Conservation (phyloP, 148 eudicot species). For the Camellia sinensis region DNA sequence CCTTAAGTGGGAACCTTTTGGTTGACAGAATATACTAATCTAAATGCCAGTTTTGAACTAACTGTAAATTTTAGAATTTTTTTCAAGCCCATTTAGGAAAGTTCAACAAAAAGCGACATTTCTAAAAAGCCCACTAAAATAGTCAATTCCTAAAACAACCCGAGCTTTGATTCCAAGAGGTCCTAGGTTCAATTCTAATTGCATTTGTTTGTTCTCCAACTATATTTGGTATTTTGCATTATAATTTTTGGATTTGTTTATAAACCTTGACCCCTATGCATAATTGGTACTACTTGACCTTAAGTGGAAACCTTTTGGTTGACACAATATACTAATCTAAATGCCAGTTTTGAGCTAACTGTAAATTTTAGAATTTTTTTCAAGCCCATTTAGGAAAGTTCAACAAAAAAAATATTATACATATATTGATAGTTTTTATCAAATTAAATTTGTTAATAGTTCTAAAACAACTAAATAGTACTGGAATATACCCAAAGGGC, state of each 20-base stretch:
- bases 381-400: not conserved
- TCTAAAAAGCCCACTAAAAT: no score
- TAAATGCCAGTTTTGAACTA: not conserved
- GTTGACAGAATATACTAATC: not conserved
- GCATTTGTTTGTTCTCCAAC: no score
- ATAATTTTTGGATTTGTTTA: no score
- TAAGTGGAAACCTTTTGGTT: not conserved
- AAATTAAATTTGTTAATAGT: no score
- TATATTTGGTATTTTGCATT: no score
- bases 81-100: not conserved
- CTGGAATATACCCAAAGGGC: not conserved
- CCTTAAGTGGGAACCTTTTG: not conserved
- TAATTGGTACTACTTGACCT: not conserved
- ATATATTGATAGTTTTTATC: no score
- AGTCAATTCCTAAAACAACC: no score
- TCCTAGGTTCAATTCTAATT: no score
- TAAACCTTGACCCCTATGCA: no score
- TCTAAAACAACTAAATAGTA: not conserved
- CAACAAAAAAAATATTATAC: not conserved
- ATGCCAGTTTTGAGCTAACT: not conserved
- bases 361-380: not conserved
- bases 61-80: not conserved
- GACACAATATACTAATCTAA: not conserved
- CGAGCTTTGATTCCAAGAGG: no score
- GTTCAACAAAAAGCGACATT: no score